phyloP scores from a whole-genome alignment of 176 grass and related monocot species.

The Sorghum bicolor region DNA sequence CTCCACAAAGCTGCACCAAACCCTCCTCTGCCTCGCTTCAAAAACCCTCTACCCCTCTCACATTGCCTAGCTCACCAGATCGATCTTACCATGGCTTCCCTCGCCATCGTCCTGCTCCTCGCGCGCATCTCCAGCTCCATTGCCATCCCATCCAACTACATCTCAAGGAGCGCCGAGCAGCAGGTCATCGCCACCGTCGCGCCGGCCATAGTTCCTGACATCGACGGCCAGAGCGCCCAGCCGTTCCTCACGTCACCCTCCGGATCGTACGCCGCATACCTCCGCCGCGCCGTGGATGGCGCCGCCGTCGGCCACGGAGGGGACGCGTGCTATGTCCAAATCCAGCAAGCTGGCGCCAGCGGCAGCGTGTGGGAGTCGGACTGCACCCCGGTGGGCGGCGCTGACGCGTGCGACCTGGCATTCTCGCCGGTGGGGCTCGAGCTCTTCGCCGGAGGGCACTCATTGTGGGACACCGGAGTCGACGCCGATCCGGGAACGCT shows the following conservation, averaged over 20 bases:
- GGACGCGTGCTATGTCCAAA: conserved; percentile 46
- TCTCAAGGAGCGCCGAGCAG: conserved; percentile 38
- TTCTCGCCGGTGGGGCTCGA: conserved; percentile 53
- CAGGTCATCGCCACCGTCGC: conserved; percentile 41
- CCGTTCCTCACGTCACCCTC: conserved; percentile 51
- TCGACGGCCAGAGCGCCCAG: conserved; percentile 29
- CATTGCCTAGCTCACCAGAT: conserved; percentile 9
- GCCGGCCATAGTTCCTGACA: conserved; percentile 11
- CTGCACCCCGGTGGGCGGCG: conserved; percentile 38
- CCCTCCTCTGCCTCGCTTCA: conserved; percentile 31
- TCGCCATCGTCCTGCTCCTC: conserved; percentile 33
- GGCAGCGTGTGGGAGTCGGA: conserved; percentile 49
- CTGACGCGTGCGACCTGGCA: conserved; percentile 42
- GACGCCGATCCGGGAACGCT: conserved; percentile 29
- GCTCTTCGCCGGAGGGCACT: conserved; percentile 54
- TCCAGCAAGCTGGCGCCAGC: conserved; percentile 12
- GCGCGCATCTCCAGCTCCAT: conserved; percentile 27
- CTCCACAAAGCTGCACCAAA: conserved; percentile 42
- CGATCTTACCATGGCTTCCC: conserved; percentile 28
- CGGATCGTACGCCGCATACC: conserved; percentile 42
- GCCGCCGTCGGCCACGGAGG: not conserved
- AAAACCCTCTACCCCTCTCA: conserved; percentile 27
- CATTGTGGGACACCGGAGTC: conserved; percentile 47
- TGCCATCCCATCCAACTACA: conserved; percentile 30
- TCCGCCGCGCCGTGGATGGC: conserved; percentile 26